Evolutionary conservation across 345 rosid genomes (phyloP).

Genomic region (Dimocarpus longan): DNA sequence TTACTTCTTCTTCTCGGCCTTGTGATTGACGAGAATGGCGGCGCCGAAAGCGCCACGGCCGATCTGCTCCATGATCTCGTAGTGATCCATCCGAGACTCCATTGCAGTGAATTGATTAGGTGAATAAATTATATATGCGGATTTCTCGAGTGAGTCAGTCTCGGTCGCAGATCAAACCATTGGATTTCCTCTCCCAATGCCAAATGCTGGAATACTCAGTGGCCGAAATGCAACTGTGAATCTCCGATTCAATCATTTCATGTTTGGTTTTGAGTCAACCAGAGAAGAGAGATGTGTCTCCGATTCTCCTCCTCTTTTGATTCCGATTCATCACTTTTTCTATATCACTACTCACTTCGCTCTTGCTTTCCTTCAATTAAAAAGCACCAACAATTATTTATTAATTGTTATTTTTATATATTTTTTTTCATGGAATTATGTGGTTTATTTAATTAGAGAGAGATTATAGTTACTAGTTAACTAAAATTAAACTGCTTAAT

Average conservation of each 20-base stretch:
- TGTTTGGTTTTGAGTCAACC: background rate
- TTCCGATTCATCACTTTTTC: slow-evolving; percentile 11
- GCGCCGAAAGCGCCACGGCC: slow-evolving; percentile 99
- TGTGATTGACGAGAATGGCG: slow-evolving; percentile 93
- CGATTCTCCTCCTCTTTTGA: slow-evolving; percentile 13
- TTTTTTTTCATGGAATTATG: background rate
- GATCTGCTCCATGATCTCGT: slow-evolving; percentile 99
- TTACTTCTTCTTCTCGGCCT: slow-evolving; percentile 89
- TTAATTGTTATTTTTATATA: background rate
- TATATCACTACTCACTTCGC: slow-evolving; percentile 15
- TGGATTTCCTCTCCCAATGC: slow-evolving; percentile 2
- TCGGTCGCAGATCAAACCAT: slow-evolving; percentile 9
- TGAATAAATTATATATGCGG: too few species aligned
- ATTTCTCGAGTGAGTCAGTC: too few species aligned
- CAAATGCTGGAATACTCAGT: background rate
- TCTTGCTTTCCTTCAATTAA: background rate
- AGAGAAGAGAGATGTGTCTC: background rate
- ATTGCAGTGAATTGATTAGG: slow-evolving; percentile 21
- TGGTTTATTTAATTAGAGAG: slow-evolving; percentile 15
- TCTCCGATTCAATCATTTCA: slow-evolving; percentile 15
- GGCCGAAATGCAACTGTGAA: background rate
- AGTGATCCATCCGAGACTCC: slow-evolving; percentile 99
- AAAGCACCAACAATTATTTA: background rate
- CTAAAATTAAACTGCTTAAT: background rate
- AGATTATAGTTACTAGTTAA: slow-evolving; percentile 25